phyloP scores from a whole-genome alignment of 768 basidiomycete species.

The Jaapia argillacea region DNA sequence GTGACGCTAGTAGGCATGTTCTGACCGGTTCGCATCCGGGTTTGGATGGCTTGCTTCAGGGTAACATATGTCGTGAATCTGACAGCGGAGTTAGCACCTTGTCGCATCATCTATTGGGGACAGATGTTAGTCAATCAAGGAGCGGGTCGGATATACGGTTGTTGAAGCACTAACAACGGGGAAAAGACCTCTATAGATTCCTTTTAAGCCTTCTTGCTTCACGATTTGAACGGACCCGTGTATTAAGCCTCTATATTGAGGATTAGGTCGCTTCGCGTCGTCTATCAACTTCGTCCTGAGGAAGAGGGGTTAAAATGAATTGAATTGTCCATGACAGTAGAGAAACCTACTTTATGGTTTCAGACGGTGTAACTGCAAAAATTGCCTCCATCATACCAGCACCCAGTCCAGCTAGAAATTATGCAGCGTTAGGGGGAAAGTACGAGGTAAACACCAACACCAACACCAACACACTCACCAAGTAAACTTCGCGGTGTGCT shows the following conservation, averaged over 20 bases:
- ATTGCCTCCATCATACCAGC: slow-evolving; percentile 91
- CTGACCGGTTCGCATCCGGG: slow-evolving; percentile 74
- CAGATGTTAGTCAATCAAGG: not conserved
- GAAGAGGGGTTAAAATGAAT: not conserved
- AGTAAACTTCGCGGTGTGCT: slow-evolving; percentile 77
- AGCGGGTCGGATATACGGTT: too few species aligned
- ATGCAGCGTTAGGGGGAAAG: not conserved
- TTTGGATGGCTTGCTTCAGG: slow-evolving; percentile 87
- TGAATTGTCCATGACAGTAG: not conserved
- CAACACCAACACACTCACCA: slow-evolving; percentile 33
- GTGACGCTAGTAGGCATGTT: slow-evolving; percentile 80
- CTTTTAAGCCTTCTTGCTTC: slow-evolving; percentile 72
- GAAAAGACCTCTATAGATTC: slow-evolving; percentile 85
- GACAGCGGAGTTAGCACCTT: slow-evolving; percentile 96
- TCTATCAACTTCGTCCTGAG: slow-evolving; percentile 92
- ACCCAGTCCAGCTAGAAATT: slow-evolving; percentile 53
- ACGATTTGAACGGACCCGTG: slow-evolving; percentile 82
- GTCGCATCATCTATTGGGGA: slow-evolving; percentile 75
- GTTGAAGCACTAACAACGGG: slow-evolving; percentile 62
- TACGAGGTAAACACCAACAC: not conserved
- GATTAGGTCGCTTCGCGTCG: slow-evolving; percentile 77
- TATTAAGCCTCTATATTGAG: slow-evolving; percentile 77
- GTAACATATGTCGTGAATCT: slow-evolving; percentile 94
- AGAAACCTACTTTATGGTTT: slow-evolving; percentile 86
- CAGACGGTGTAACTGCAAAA: slow-evolving; percentile 93